Conservation (phyloP, 1,139 yeast species). For the Protomyces arabidopsidicola region DNA sequence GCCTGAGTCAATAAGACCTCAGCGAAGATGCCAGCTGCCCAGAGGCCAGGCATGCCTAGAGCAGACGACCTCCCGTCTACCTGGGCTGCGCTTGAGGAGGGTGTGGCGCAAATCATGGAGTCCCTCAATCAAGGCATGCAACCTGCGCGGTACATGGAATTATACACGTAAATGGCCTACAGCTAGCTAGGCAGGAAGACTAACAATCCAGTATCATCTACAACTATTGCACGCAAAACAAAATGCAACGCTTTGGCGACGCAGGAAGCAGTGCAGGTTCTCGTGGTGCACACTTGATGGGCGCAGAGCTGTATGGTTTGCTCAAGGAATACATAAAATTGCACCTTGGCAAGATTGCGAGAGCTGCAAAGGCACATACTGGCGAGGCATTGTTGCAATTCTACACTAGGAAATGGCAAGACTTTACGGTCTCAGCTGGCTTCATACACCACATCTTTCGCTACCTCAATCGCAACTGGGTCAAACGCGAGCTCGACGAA, state of each 20-base stretch:
- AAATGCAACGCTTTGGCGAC: conserved; percentile 51
- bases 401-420: conserved; percentile 82
- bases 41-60: conserved; percentile 7
- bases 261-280: conserved; percentile 39
- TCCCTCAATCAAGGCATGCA: conserved; percentile 30
- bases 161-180: conserved; percentile 39
- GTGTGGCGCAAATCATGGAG: conserved; percentile 30
- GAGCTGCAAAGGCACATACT: not conserved
- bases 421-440: conserved; percentile 87
- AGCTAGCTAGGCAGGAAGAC: conserved; percentile 34
- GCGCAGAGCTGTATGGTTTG: conserved; percentile 79
- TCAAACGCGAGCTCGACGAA: conserved; percentile 89
- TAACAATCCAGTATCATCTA: conserved; percentile 59
- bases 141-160: conserved; percentile 40
- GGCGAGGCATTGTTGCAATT: conserved; percentile 70
- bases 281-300: conserved; percentile 51
- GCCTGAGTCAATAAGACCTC: too few relatives aligned
- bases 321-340: conserved; percentile 60
- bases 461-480: conserved; percentile 97
- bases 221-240: conserved; percentile 77
- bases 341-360: conserved; percentile 46
- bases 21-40: not conserved
- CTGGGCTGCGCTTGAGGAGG: conserved; percentile 31
- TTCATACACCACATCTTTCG: conserved; percentile 90
- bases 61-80: conserved; percentile 25